Evolutionary conservation across 1,284 basidiomycete genomes (phyloP), one percentile per base, ranked within the genome.

Genomic region (Golubevia pallescens): DNA sequence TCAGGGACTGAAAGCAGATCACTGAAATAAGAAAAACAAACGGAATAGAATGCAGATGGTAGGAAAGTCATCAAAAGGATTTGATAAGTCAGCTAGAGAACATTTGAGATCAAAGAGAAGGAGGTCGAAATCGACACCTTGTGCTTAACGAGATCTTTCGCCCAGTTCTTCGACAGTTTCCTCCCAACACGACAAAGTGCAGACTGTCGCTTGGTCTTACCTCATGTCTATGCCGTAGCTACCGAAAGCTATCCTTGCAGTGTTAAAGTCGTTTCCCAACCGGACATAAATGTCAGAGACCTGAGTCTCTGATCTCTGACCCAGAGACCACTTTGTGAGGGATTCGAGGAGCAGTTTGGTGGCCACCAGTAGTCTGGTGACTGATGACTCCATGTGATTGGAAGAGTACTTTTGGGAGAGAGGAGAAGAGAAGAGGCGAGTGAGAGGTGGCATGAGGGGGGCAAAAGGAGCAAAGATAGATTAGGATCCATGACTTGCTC

Each of bases 231-330:
- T 84, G 16, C 78, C 75, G 52, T 82, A 84, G 38, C 75, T 74
- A 48, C 74, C 68, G 42, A 84, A 85, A 1, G 81, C 80, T 10
- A 77, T 64, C 57, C 77, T 75, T 56, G 82, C 81, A 24, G 77
- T 74, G 61, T 82, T 82, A 65, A 85, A 85, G 64, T 85, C 82
- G 62, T 85, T 85, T 38, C 82, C 82, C 16, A 85, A 73, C 19
- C 82, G 74, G 14, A 85, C 82, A 58, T 85, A 85, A 61, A 85
- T 75, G 61, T 82, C 80, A 14, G 78, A 81, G n/a, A 85, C 82
- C 42, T 85, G 70, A 23, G 68, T 69, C 57, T 85, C 82, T 52
- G 70, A 72, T 6, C 74, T 65, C 32, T 75, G 67, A 2, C 80
- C 75, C 1, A 75, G 6, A 10, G 21, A 34, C 55, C 55, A 57